phyloP scores from a whole-genome alignment of 2,329 filamentous ascomycete species.

The Arthrobotrys entomopaga region DNA sequence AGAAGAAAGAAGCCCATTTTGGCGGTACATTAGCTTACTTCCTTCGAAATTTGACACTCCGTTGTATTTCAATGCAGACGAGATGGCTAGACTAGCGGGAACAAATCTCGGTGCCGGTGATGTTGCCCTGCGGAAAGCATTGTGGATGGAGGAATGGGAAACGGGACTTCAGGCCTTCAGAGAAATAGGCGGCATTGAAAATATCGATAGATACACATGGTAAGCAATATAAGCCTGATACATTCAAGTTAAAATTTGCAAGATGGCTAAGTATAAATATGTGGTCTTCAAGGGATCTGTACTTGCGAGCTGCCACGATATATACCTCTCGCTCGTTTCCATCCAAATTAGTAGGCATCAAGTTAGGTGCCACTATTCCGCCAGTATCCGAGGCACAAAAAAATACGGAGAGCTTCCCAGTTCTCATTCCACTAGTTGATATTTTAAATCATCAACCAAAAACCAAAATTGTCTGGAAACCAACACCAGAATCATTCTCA shows the following conservation, averaged over 20 bases:
- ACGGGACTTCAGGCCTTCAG: conserved; percentile 60
- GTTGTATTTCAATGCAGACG: conserved; percentile 57
- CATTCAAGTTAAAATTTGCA: not conserved
- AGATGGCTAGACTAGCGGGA: conserved; percentile 57
- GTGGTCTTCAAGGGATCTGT: conserved; percentile 62
- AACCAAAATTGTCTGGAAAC: conserved; percentile 66
- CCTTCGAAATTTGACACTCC: conserved; percentile 58
- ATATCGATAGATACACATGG: conserved; percentile 62
- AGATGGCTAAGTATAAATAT: not conserved
- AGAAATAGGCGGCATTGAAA: conserved; percentile 59
- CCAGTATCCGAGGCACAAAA: conserved; percentile 1
- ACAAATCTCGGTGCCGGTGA: conserved; percentile 57
- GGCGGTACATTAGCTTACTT: conserved; percentile 58
- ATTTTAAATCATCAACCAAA: conserved; percentile 65
- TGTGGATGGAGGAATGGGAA: conserved; percentile 62
- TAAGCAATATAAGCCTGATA: conserved; percentile 57
- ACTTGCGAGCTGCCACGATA: conserved; percentile 67
- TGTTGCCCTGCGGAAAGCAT: conserved; percentile 58
- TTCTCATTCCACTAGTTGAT: conserved; percentile 67
- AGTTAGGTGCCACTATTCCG: no score
- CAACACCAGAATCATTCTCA: conserved; percentile 57
- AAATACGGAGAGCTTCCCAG: conserved; percentile 57
- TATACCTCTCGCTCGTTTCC: conserved; percentile 67
- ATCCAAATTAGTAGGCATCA: conserved; percentile 60
- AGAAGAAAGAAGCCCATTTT: conserved; percentile 42